A percentile compares a stretch with the other conserved stretches of the same genome.
phyloP scores from a whole-genome alignment of 805 yeast genomes.

The Yamadazyma laniorum region DNA sequence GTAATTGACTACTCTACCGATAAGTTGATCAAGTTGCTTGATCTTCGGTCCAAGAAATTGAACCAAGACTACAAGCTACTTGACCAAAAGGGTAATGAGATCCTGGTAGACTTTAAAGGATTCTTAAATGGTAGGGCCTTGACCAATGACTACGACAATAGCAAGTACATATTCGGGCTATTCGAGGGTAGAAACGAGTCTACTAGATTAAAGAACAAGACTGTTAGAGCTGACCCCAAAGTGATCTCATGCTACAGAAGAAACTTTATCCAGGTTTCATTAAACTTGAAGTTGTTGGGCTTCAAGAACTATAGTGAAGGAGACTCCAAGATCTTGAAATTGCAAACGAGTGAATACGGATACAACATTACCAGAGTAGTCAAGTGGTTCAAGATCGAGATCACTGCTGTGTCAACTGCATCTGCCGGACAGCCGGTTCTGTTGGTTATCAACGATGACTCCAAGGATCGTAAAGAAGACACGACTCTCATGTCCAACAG shows the following conservation, averaged over 20 bases:
- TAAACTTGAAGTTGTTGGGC: slow-evolving; percentile 29
- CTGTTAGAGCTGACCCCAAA: slow-evolving; percentile 23
- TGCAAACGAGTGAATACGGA: slow-evolving; percentile 36
- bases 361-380: slow-evolving; percentile 36
- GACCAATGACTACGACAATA: slow-evolving; percentile 41
- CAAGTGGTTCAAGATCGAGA: slow-evolving; percentile 37
- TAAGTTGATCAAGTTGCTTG: slow-evolving; percentile 28
- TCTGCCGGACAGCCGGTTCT: slow-evolving; percentile 31
- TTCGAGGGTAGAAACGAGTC: slow-evolving; percentile 7
- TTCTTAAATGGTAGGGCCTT: slow-evolving; percentile 44
- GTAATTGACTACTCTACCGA: slow-evolving; percentile 25
- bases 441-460: slow-evolving; percentile 24
- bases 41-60: slow-evolving; percentile 21
- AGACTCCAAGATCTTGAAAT: slow-evolving; percentile 26
- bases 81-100: slow-evolving; percentile 28
- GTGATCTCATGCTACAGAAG: slow-evolving; percentile 47
- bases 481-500: neutral
- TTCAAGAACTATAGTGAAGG: slow-evolving; percentile 16
- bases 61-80: slow-evolving; percentile 23
- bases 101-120: slow-evolving; percentile 29
- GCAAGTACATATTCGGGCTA: slow-evolving; percentile 24
- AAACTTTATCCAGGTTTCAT: slow-evolving; percentile 37
- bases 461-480: slow-evolving; percentile 12
- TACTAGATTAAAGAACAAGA: slow-evolving; percentile 8
- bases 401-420: slow-evolving; percentile 35